These are phyloP conservation scores for Phyllachora maydis DNA, from an alignment of 2,329 filamentous ascomycete species.

Conservation along the genomic window DNA sequence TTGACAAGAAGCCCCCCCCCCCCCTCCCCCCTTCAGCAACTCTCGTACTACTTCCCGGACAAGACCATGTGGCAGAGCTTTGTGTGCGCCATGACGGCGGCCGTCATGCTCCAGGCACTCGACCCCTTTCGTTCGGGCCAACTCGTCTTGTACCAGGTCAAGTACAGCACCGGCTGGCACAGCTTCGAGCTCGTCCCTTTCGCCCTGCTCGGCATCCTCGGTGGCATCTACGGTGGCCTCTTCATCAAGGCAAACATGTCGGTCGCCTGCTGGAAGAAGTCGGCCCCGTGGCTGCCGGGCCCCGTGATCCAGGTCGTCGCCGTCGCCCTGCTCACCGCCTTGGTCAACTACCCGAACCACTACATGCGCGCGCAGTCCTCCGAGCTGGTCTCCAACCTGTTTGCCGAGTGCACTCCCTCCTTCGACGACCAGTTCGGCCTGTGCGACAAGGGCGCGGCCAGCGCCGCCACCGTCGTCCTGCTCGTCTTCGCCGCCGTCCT, in stretches of 20 bases:
- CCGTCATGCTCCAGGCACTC: slow-evolving; percentile 76
- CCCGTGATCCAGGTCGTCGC: slow-evolving; percentile 62
- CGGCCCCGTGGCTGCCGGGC: slow-evolving; percentile 39
- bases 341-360: slow-evolving; percentile 88
- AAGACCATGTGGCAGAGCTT: slow-evolving; percentile 99
- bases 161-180: slow-evolving; percentile 82
- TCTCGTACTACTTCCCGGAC: slow-evolving; percentile 95
- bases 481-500: slow-evolving; percentile 65
- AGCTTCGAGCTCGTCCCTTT: slow-evolving; percentile 87
- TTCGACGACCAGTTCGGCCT: slow-evolving; percentile 76
- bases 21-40: slow-evolving; percentile 31
- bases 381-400: slow-evolving; percentile 78
- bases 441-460: slow-evolving; percentile 71
- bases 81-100: slow-evolving; percentile 97
- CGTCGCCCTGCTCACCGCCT: slow-evolving; percentile 63
- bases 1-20: slow-evolving; percentile 1
- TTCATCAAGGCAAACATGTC: slow-evolving; percentile 92
- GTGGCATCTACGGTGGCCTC: slow-evolving; percentile 82
- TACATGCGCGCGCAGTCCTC: slow-evolving; percentile 90
- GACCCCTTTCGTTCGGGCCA: slow-evolving; percentile 93
- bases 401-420: slow-evolving; percentile 70
- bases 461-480: slow-evolving; percentile 62
- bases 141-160: slow-evolving; percentile 88
- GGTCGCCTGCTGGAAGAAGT: slow-evolving; percentile 62
- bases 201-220: slow-evolving; percentile 64